A percentile compares a stretch with the other conserved stretches of the same genome.
Evolutionary conservation across 495 filamentous ascomycete genomes (phyloP).

Genomic region (Neurospora tetrasperma): DNA sequence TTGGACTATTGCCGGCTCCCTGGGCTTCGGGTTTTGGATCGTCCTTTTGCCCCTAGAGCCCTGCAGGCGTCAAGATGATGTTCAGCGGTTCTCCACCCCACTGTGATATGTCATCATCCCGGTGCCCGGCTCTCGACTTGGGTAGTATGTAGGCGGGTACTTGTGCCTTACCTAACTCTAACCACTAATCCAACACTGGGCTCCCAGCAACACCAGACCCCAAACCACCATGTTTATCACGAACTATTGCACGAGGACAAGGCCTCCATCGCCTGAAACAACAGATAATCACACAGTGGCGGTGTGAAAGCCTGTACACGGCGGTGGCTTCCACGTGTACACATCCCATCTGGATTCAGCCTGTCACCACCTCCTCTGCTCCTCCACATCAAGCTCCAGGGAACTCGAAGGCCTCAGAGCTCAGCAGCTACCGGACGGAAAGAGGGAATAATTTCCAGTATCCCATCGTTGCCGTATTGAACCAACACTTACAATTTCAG

Average conservation of each 20-base stretch:
- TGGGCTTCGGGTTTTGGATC: neutral
- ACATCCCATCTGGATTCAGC: neutral
- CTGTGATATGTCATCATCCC: neutral
- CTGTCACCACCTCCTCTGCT: neutral
- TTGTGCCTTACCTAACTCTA: neutral
- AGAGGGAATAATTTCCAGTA: neutral
- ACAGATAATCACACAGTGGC: neutral
- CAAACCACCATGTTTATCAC: neutral
- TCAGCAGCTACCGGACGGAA: neutral
- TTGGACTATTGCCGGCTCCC: neutral
- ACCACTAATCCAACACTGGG: neutral
- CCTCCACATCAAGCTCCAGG: neutral
- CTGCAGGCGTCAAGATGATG: neutral
- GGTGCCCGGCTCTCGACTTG: neutral
- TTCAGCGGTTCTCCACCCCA: neutral
- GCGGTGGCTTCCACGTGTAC: neutral
- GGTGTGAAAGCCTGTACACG: neutral
- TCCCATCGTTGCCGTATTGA: neutral
- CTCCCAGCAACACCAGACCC: neutral
- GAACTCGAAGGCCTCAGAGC: neutral
- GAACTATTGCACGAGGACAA: neutral
- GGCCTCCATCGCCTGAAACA: neutral
- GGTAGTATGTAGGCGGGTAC: neutral
- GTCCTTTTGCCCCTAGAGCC: neutral
- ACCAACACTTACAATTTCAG: neutral